Base-by-base conservation (phyloP, 352 stramenopile species). In the Phytophthora crassamura region DNA sequence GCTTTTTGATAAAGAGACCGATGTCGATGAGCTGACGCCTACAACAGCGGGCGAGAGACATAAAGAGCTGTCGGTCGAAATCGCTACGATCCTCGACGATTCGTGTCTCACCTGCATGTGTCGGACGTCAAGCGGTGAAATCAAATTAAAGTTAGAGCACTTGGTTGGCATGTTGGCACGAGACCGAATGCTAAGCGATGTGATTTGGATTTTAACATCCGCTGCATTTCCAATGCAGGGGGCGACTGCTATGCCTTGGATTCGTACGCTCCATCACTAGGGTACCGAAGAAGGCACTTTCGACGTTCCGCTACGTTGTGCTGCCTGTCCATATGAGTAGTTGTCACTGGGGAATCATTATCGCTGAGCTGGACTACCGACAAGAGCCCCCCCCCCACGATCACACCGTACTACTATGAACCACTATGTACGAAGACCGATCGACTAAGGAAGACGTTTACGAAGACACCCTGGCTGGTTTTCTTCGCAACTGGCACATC, bases 341-440 rank as follows among this genome's bases (percentile, higher is more conserved):
- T 11, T 38, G 35, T 22, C 49, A 47, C 14, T 57, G 35, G 49
- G 49, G 49, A 10, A 14, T 57, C 11, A 47, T 57, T 15, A 36
- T 57, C 5, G 35, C 38, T 7, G 4, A 4, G 7, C 12, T 57
- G 3, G 35, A 16, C 2, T 57, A 50, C 30, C 4, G 22, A n/a
- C 10, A 11, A 14, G 38, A 59, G 5, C 2, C 5, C 25, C 33
- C 41, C 7, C 30, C 2, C 20, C 7, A n/a, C n/a, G n/a, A n/a
- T 47, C 15, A 55, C 42, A 0, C 43, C 20, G 2, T 54, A 63
- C 25, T 63, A 42, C 35, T 55, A 55, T 25, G 55, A 54, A 16
- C 22, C 55, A 3, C 10, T 54, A n/a, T n/a, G n/a, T n/a, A n/a
- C n/a, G n/a, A n/a, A n/a, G n/a, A 15, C 22, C 1, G 34, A 33